These are phyloP conservation scores for Lanmaoa rubissima DNA, from an alignment of 768 basidiomycete species.

Conservation along the genomic window DNA sequence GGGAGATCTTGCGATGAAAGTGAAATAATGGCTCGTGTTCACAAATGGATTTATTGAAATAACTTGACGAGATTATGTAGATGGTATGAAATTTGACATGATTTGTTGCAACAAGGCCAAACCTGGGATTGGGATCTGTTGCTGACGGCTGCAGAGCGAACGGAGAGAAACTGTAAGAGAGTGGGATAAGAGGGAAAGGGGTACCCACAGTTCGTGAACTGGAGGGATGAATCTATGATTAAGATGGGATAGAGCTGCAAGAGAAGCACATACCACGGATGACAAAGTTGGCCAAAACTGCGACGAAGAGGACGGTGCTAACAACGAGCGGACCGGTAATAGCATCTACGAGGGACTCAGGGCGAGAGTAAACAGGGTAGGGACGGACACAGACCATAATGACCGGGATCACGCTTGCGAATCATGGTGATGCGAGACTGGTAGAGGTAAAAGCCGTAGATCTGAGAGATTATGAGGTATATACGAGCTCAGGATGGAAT, in stretches of 20 bases:
- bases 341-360: conserved; percentile 51
- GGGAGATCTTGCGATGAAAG: not conserved
- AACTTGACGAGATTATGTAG: not conserved
- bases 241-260: conserved; percentile 1
- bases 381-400: conserved; percentile 64
- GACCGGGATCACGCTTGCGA: conserved; percentile 79
- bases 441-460: conserved; percentile 86
- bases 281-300: conserved; percentile 84
- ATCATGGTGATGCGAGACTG: conserved; percentile 91
- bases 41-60: not conserved
- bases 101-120: conserved; percentile 23
- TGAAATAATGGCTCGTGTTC: not conserved
- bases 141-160: conserved; percentile 21
- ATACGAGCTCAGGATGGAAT: not conserved
- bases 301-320: conserved; percentile 79
- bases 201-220: conserved; percentile 62
- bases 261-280: conserved; percentile 64
- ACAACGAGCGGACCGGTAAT: conserved; percentile 82
- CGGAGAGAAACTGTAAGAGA: not conserved
- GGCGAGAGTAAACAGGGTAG: not conserved
- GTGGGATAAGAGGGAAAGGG: not conserved
- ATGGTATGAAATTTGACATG: conserved; percentile 21
- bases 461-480: conserved; percentile 35
- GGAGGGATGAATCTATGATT: not conserved
- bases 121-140: conserved; percentile 31